Conservation (phyloP, 2,329 filamentous ascomycete species). For the Colletotrichum ledebouriae region DNA sequence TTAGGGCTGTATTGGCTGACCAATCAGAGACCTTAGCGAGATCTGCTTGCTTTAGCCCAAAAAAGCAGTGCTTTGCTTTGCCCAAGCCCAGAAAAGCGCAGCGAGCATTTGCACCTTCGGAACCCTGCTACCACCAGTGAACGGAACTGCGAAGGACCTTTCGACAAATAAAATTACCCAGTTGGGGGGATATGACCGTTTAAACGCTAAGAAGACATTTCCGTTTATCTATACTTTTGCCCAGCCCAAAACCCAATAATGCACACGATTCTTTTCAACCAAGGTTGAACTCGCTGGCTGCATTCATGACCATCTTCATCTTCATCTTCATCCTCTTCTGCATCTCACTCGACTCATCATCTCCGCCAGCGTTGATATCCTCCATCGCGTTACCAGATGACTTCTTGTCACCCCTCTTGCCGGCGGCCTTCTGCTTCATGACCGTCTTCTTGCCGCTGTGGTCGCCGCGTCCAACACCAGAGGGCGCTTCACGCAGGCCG, state of each 20-base stretch:
- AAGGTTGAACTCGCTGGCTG: constrained; percentile 77
- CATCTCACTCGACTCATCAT: constrained; percentile 59
- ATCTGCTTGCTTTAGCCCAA: too few species aligned
- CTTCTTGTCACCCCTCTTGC: constrained; percentile 40
- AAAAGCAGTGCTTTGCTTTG: too few species aligned
- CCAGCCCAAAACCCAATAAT: not conserved
- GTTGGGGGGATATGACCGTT: constrained; percentile 33
- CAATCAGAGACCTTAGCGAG: too few species aligned
- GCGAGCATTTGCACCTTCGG: too few species aligned
- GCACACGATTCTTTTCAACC: constrained; percentile 56
- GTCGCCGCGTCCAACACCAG: constrained; percentile 78
- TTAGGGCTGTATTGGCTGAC: too few species aligned
- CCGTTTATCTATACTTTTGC: constrained; percentile 36
- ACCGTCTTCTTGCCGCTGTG: constrained; percentile 59
- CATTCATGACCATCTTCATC: constrained; percentile 68
- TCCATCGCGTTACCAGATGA: constrained; percentile 46
- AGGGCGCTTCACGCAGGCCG: constrained; percentile 87
- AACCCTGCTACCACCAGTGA: too few species aligned
- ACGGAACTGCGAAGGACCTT: not conserved
- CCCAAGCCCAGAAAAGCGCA: too few species aligned
- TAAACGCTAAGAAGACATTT: constrained; percentile 30
- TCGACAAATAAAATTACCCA: constrained; percentile 25
- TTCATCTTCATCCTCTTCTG: constrained; percentile 76
- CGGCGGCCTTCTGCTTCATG: constrained; percentile 49
- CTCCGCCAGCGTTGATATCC: constrained; percentile 45